A percentile compares a stretch with the other conserved stretches of the same genome.
These are phyloP conservation scores for Fusarium gaditjirri DNA, from an alignment of 2,329 filamentous ascomycete species.

Conservation along the genomic window DNA sequence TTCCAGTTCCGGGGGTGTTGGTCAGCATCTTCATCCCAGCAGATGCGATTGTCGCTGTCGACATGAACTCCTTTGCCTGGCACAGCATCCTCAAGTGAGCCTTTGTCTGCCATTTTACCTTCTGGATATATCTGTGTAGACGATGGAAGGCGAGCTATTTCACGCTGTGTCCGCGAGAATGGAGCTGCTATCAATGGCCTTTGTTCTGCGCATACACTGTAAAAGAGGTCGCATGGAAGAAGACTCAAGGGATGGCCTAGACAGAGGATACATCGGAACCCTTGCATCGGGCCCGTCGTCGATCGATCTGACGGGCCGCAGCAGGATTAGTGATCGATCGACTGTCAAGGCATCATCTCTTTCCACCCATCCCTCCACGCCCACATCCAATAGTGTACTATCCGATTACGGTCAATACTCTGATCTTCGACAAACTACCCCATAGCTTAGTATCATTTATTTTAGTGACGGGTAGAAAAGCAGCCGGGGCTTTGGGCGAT, in stretches of 20 bases:
- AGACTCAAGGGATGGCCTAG: rapidly evolving
- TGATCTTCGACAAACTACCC: rapidly evolving
- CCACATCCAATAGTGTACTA: rapidly evolving
- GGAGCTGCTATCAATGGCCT: too few relatives aligned
- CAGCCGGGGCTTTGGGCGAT: not conserved
- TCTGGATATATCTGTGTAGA: rapidly evolving
- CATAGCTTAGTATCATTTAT: rapidly evolving
- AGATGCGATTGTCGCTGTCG: not conserved
- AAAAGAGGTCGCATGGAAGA: rapidly evolving
- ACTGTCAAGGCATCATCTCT: not conserved
- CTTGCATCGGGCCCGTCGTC: not conserved
- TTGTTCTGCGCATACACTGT: too few relatives aligned
- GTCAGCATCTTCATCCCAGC: not conserved
- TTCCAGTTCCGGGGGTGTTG: not conserved
- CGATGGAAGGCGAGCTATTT: too few relatives aligned
- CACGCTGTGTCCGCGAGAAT: not conserved
- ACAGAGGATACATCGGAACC: not conserved
- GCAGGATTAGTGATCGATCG: not conserved
- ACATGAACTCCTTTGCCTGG: not conserved
- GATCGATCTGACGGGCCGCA: not conserved
- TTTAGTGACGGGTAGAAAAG: not conserved
- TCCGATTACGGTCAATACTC: not conserved
- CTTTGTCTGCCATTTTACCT: not conserved
- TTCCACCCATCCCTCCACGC: not conserved
- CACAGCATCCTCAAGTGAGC: not conserved